A percentile compares a stretch with the other conserved stretches of the same genome.
Evolutionary conservation across 106 monocot species (phyloP).

Genomic region (Phalaenopsis aphrodite): DNA sequence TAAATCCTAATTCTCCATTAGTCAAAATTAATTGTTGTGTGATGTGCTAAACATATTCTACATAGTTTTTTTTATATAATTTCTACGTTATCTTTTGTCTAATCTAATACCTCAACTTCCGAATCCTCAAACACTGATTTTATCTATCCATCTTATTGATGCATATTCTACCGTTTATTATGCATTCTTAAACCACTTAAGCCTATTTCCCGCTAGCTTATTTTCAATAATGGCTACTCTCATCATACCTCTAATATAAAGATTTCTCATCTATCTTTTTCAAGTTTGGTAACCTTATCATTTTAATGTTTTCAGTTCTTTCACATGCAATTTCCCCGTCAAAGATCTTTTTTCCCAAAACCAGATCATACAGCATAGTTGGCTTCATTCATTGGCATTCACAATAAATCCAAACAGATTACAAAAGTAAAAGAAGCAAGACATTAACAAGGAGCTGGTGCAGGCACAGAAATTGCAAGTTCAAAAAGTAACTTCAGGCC

Average conservation of each 20-base stretch:
- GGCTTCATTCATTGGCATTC: neutral
- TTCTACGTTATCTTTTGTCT: no score
- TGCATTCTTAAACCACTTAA: neutral
- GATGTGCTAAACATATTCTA: no score
- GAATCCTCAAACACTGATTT: no score
- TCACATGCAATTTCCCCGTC: conserved; percentile 6
- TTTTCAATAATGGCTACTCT: neutral
- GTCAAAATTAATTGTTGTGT: no score
- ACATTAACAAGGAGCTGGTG: neutral
- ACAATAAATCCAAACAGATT: neutral
- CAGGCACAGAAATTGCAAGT: neutral
- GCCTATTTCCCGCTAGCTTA: neutral
- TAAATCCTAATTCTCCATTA: no score
- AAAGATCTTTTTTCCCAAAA: neutral
- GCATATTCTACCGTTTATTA: no score
- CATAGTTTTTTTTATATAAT: no score
- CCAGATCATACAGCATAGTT: neutral
- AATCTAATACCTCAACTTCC: no score
- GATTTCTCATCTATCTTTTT: neutral
- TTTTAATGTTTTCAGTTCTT: neutral
- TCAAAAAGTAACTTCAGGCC: neutral
- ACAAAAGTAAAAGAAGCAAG: neutral
- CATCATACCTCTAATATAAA: neutral
- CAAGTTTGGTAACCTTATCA: neutral
- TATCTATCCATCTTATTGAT: no score